phyloP scores from a whole-genome alignment of 768 basidiomycete species.

The Scleroderma bovista region DNA sequence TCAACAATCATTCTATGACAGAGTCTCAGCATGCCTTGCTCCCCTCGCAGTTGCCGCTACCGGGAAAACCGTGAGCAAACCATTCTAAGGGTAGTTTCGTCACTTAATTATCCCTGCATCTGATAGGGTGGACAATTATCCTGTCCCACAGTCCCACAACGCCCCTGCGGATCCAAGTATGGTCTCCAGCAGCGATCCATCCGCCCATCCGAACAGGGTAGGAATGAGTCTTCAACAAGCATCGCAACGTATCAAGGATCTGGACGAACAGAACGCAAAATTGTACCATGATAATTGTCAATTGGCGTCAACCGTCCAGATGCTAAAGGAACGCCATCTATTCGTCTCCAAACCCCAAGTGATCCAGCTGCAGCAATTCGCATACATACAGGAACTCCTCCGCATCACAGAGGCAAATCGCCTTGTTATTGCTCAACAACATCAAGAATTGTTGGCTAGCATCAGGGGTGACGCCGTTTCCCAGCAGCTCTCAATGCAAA shows the following conservation, averaged over 20 bases:
- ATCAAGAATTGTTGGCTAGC: conserved; percentile 20
- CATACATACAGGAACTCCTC: conserved; percentile 23
- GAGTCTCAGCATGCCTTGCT: too few species aligned
- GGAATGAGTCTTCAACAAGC: conserved; percentile 24
- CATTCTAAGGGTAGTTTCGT: too few species aligned
- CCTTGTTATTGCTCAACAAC: conserved; percentile 12
- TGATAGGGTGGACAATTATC: too few species aligned
- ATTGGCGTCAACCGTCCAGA: conserved; percentile 23
- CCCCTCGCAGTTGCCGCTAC: too few species aligned
- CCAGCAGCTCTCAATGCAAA: conserved; percentile 14
- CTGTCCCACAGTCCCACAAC: too few species aligned
- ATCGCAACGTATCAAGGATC: conserved; percentile 28
- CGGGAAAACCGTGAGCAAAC: too few species aligned
- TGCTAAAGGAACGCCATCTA: conserved; percentile 27
- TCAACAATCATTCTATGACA: too few species aligned
- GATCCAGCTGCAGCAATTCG: conserved; percentile 12
- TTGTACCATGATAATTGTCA: conserved; percentile 36
- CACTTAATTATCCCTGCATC: too few species aligned
- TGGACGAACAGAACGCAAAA: conserved; percentile 26
- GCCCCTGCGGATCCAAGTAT: too few species aligned
- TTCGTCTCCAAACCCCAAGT: conserved; percentile 13
- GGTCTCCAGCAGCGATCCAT: conserved; percentile 42
- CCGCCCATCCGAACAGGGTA: conserved; percentile 35
- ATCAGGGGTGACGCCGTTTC: conserved; percentile 10
- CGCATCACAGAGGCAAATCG: conserved; percentile 16